Evolutionary conservation across 192 early-diverging fungal species (phyloP), one percentile per base, ranked within the genome.

Genomic region (Piromyces finnis): DNA sequence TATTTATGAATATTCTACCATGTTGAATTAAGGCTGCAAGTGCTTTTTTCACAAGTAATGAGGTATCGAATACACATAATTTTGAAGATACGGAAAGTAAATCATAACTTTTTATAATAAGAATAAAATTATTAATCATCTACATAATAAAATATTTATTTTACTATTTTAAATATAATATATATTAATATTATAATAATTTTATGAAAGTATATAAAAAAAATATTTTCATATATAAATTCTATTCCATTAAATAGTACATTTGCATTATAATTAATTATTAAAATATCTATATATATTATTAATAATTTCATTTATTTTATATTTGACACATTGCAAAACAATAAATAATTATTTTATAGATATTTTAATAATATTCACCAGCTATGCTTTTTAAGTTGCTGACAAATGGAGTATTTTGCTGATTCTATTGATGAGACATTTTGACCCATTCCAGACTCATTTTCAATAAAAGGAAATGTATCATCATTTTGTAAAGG

Each of bases 1-100:
- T 32, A 32, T 6, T 32, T 32, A 3, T 32, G 3, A 32, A 32
- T 36, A 30, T 35, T 87, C 82, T 91, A 95, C 96, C 94, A 82
- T 98, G 95, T 82, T 97, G 97, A n/a, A 97, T 90, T 68, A 98
- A 85, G 26, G 94, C 92, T 4, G 94, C 91, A 32, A 98, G 86
- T 51, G 96, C 97, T 83, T 96, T 98, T 82, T 95, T 94, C 59
- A 98, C 93, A 37, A 94, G 87, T 82, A 98, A 88, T 18, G 91
- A 89, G 18, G 93, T 94, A 83, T 98, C 97, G 36, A 98, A 88
- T 11, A 98, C 95, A 82, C 97, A 94, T 28, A 97, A 85, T 78
- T 95, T 92, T 83, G 93, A 95, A 83, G 92, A 94, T 77, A 94
- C 94, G 37, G 95, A 94, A 77, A 97, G 87, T 78, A 96, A 91